These are phyloP conservation scores for Dactylellina drechsleri DNA, from an alignment of 2,329 filamentous ascomycete species.

Conservation along the genomic window DNA sequence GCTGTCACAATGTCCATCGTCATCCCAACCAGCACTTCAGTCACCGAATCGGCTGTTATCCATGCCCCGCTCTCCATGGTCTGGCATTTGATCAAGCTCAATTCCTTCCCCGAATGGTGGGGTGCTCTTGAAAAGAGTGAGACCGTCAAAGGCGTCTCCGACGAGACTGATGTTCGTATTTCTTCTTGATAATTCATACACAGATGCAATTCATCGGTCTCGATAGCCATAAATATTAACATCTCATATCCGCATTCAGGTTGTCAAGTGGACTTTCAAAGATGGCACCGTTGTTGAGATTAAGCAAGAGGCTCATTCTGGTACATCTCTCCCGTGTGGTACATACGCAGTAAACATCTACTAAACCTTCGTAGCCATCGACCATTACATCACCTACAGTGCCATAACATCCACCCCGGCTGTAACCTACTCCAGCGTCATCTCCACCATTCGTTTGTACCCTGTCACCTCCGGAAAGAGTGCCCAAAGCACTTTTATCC, in stretches of 20 bases:
- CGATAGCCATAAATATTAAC: no score
- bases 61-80: constrained; percentile 73
- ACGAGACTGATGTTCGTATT: constrained; percentile 70
- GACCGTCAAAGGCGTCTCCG: constrained; percentile 70
- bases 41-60: constrained; percentile 75
- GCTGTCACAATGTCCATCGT: constrained; percentile 57
- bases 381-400: constrained; percentile 79
- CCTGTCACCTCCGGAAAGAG: constrained; percentile 73
- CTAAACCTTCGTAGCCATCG: constrained; percentile 66
- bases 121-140: constrained; percentile 71
- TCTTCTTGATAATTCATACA: background rate
- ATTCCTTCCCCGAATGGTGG: constrained; percentile 76
- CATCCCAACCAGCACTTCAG: constrained; percentile 74
- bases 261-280: constrained; percentile 75
- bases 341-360: no score
- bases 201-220: background rate
- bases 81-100: constrained; percentile 80
- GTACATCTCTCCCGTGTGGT: constrained; percentile 58
- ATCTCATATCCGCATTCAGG: constrained; percentile 6
- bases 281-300: constrained; percentile 75
- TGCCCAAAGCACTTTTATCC: constrained; percentile 73
- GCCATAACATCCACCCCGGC: constrained; percentile 74
- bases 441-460: constrained; percentile 74
- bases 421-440: constrained; percentile 73
- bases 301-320: constrained; percentile 80